Conservation (phyloP, 176 grass and related monocot species). For the Eragrostis nindensis region DNA sequence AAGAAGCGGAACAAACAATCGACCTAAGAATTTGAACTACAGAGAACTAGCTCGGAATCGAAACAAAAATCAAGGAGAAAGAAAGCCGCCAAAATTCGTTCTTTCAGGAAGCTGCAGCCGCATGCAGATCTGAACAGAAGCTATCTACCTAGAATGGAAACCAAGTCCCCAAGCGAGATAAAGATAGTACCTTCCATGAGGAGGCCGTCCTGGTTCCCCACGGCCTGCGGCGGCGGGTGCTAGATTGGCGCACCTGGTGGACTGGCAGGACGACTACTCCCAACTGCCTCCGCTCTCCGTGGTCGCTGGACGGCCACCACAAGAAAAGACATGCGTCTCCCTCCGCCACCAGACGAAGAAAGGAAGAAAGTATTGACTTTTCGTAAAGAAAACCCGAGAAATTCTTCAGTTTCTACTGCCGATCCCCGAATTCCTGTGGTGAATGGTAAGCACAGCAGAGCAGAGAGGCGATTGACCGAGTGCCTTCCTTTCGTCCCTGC, state of each 20-base stretch:
- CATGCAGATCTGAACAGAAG: slow-evolving; percentile 26
- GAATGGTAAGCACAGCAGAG: not conserved
- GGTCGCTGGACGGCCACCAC: slow-evolving; percentile 11
- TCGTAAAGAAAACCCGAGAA: not conserved
- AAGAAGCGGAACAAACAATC: not conserved
- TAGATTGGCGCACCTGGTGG: slow-evolving; percentile 10
- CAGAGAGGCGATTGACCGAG: not conserved
- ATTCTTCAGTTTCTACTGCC: not conserved
- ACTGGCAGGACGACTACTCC: not conserved
- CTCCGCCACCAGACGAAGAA: not conserved
- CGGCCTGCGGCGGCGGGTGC: not conserved
- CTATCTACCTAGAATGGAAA: not conserved
- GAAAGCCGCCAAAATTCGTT: not conserved
- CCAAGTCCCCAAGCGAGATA: not conserved
- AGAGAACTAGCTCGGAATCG: not conserved
- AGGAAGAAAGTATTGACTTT: not conserved
- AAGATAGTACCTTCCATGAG: slow-evolving; percentile 35
- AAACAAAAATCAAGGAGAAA: not conserved
- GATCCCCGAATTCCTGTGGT: slow-evolving; percentile 12
- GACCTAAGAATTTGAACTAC: not conserved
- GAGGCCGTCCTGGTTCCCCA: not conserved
- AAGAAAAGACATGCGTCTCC: slow-evolving; percentile 34
- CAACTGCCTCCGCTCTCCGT: not conserved
- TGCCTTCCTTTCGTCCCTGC: not conserved
- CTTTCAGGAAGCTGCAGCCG: not conserved